A percentile compares a stretch with the other conserved stretches of the same genome.
Conservation (phyloP, 164 flowering plant species). For the Stephania japonica region DNA sequence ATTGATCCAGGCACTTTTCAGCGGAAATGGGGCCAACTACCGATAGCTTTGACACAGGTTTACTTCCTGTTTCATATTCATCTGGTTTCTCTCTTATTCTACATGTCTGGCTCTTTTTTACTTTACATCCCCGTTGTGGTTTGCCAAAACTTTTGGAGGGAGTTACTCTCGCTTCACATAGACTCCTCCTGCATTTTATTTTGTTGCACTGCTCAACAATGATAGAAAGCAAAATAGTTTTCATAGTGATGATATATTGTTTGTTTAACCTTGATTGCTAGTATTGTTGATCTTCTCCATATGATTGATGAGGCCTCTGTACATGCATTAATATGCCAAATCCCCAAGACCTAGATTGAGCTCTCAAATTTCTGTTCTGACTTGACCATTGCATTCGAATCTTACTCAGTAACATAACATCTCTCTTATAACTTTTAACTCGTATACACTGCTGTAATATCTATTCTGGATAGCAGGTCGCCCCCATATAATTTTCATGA, state of each 20-base stretch:
- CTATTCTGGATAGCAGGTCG: neutral
- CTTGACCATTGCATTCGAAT: neutral
- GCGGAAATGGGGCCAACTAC: conserved; percentile 92
- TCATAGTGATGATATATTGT: neutral
- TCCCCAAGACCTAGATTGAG: neutral
- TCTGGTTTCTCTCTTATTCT: neutral
- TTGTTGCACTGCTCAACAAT: neutral
- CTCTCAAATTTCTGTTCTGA: neutral
- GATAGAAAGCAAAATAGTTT: neutral
- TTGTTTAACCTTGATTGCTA: neutral
- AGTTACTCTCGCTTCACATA: neutral
- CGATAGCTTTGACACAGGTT: conserved; percentile 72
- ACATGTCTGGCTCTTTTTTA: neutral
- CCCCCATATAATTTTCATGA: neutral
- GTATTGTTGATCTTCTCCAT: neutral
- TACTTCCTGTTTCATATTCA: neutral
- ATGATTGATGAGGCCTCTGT: neutral
- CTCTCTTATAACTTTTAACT: neutral
- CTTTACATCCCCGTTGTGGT: neutral
- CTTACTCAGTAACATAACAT: neutral
- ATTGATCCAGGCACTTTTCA: conserved; percentile 83
- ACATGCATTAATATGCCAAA: neutral
- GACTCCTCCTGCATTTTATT: neutral
- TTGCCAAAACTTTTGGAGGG: neutral
- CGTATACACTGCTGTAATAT: neutral